phyloP scores from a whole-genome alignment of 2,329 filamentous ascomycete species.

The Xylaria sp. region DNA sequence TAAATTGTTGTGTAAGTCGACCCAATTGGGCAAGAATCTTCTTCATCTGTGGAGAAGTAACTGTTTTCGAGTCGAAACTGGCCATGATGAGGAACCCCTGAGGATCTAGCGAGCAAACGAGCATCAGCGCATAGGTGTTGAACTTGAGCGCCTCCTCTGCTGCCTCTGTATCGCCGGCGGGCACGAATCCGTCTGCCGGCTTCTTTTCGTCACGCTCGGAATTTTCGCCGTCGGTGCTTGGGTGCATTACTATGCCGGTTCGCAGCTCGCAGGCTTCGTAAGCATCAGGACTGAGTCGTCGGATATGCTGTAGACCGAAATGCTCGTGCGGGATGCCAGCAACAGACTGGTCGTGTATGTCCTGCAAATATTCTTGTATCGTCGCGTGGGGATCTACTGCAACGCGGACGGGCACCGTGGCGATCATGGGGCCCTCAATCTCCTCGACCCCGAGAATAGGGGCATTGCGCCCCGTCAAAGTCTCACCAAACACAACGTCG shows the following conservation, averaged over 20 bases:
- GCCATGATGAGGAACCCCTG: slow-evolving; percentile 64
- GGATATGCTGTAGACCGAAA: slow-evolving; percentile 64
- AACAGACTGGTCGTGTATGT: slow-evolving; percentile 61
- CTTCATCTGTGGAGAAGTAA: slow-evolving; percentile 58
- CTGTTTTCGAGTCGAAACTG: slow-evolving; percentile 67
- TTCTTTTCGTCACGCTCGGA: slow-evolving; percentile 39
- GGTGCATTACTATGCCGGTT: slow-evolving; percentile 61
- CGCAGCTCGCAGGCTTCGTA: slow-evolving; percentile 61
- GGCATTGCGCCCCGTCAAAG: slow-evolving; percentile 61
- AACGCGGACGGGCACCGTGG: slow-evolving; percentile 62
- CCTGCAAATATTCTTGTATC: slow-evolving; percentile 58
- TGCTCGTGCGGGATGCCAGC: slow-evolving; percentile 69
- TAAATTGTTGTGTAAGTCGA: slow-evolving; percentile 56
- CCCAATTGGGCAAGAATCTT: slow-evolving; percentile 58
- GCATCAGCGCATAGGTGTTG: slow-evolving; percentile 66
- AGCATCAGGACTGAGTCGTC: slow-evolving; percentile 59
- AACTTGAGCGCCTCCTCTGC: slow-evolving; percentile 65
- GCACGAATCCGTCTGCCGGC: slow-evolving; percentile 59
- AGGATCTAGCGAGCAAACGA: slow-evolving; percentile 66
- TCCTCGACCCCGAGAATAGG: slow-evolving; percentile 55
- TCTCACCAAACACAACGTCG: slow-evolving; percentile 65
- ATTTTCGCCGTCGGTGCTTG: slow-evolving; percentile 42
- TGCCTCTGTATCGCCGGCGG: slow-evolving; percentile 60
- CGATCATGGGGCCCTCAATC: slow-evolving; percentile 66
- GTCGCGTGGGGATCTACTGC: slow-evolving; percentile 49